Evolutionary conservation across 345 rosid species (phyloP), one percentile per base, ranked within the genome.

Genomic region (Punica granatum): DNA sequence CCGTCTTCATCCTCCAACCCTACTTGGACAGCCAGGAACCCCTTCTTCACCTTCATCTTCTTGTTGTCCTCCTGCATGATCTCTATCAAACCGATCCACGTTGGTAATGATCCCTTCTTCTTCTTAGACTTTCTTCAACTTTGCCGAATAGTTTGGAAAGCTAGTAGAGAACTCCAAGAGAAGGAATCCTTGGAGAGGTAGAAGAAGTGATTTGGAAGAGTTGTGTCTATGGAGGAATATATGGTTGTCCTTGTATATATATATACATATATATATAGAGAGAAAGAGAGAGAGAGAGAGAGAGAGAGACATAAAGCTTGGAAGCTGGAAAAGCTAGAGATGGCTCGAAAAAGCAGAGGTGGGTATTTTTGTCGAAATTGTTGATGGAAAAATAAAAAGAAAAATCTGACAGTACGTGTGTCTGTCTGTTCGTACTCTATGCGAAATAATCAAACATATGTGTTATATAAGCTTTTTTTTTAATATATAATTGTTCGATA

Each of bases 41-140:
- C 86, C 67, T 82, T 82, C 86, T 82, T 82, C 73, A 77, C 76
- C 74, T 79, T 82, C 74, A 69, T 70, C 72, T 71, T 79, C 78
- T 72, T 80, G 60, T 46, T 12, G 6, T 70, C 73, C 16, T 67
- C 67, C 41, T 54, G 67, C 69, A 68, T 68, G 42, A 61, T 41
- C 56, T 28, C 6, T 30, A 21, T 18, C 58, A 0, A 23, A 51
- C 30, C 30, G 23, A 18, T 23, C 23, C 18, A 46, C 23, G 53
- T 10, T n/a, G 37, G 15, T 9, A 41, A 26, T 23, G 11, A 4
- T 26, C 41, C 51, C 51, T 49, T 48, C 68, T 66, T 67, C 46
- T 67, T 15, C 21, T 53, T 48, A n/a, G n/a, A n/a, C n/a, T 10
- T 13, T 30, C 18, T 56, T 8, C 34, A 4, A 9, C 31, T 25